Conservation (phyloP, 208 protist species). For the Acanthamoeba rhysodes region DNA sequence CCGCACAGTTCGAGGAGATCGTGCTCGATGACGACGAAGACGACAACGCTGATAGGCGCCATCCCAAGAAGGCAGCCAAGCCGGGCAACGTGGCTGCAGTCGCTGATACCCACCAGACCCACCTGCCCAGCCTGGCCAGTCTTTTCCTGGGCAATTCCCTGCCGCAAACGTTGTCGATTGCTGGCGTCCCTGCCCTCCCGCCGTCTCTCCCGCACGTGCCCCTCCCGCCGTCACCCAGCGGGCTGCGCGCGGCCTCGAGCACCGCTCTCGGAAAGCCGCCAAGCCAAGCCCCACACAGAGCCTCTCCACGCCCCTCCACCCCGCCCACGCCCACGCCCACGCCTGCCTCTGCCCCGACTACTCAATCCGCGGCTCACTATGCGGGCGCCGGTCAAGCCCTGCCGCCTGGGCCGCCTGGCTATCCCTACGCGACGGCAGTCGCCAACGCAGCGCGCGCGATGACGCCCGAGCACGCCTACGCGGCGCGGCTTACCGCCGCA, state of each 20-base stretch:
- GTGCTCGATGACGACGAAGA: constrained; percentile 8
- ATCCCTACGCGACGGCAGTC: no score
- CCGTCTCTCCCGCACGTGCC: not conserved
- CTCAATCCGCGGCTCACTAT: no score
- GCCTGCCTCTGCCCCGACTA: not conserved
- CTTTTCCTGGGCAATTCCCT: not conserved
- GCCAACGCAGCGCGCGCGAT: no score
- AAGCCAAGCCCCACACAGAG: not conserved
- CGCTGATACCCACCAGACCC: not conserved
- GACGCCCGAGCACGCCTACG: constrained; percentile 17
- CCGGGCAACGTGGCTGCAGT: no score
- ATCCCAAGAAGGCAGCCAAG: not conserved
- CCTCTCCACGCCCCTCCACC: not conserved
- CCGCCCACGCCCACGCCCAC: not conserved
- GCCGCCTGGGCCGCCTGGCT: no score
- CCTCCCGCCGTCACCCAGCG: not conserved
- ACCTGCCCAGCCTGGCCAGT: not conserved
- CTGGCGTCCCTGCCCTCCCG: not conserved
- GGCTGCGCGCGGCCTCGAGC: not conserved
- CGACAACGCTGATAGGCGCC: not conserved
- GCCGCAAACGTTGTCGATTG: not conserved
- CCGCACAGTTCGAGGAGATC: not conserved
- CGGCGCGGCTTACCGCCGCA: not conserved
- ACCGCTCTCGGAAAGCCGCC: no score
- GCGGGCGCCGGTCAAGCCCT: no score